Evolutionary conservation across 371 early-diverging fungal genomes (phyloP).

Genomic region (Dentiscutata heterogama): DNA sequence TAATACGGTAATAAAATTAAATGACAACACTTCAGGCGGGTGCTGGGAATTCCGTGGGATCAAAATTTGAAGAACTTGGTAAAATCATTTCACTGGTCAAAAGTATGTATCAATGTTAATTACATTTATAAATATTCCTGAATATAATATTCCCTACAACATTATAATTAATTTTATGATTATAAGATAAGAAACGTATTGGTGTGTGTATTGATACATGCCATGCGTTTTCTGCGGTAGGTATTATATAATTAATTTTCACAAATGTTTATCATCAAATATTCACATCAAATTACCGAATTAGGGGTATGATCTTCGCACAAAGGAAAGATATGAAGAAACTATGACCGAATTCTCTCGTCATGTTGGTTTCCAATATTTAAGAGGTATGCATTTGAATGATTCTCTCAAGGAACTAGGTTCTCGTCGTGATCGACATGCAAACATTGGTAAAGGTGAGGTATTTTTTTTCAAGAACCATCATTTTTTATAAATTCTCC

Average conservation of each 20-base stretch:
- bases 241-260: background rate
- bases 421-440: constrained; percentile 70
- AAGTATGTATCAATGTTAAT: background rate
- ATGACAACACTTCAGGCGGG: constrained; percentile 45
- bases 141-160: too few species aligned
- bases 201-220: constrained; percentile 80
- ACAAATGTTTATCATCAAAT: background rate
- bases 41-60: constrained; percentile 62
- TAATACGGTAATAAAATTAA: background rate
- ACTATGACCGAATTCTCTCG: constrained; percentile 65
- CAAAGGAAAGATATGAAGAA: constrained; percentile 57
- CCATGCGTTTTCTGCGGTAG: constrained; percentile 71
- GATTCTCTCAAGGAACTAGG: constrained; percentile 60
- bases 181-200: constrained; percentile 62
- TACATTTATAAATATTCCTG: background rate
- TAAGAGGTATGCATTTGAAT: constrained; percentile 74
- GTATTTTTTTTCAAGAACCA: too few species aligned
- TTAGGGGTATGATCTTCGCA: constrained; percentile 71
- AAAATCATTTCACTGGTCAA: constrained; percentile 63
- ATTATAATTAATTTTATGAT: background rate
- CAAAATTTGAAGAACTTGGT: constrained; percentile 65
- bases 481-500: too few species aligned
- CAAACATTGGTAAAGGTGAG: constrained; percentile 61
- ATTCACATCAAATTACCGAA: background rate
- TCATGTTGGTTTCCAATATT: constrained; percentile 65